Evolutionary conservation across 1,284 basidiomycete species (phyloP).

Genomic region (Abortiporus biennis): DNA sequence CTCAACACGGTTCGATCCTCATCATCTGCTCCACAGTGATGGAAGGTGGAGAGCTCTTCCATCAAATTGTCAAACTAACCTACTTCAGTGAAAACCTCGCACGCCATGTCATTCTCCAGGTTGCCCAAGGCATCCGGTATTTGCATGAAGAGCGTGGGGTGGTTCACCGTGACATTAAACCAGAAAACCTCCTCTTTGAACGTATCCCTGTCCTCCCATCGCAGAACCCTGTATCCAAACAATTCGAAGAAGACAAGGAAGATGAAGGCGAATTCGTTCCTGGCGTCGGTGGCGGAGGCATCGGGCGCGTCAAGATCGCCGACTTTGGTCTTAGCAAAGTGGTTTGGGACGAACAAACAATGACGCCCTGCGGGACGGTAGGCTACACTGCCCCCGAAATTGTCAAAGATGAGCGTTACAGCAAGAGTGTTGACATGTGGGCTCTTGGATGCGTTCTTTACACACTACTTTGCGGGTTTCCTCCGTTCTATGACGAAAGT

Average conservation of each 20-base stretch:
- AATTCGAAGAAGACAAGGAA: conserved; percentile 98
- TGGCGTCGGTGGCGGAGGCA: conserved; percentile 92
- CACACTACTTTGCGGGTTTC: conserved; percentile 97
- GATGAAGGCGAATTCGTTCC: conserved; percentile 96
- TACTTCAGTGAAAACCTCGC: conserved; percentile 97
- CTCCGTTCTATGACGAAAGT: conserved; percentile 98
- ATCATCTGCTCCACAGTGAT: conserved; percentile 51
- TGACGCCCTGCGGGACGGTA: conserved; percentile 98
- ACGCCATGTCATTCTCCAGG: conserved; percentile 96
- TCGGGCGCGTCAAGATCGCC: conserved; percentile 97
- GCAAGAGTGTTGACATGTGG: conserved; percentile 99
- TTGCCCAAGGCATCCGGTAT: conserved; percentile 92
- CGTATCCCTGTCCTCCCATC: conserved; percentile 92
- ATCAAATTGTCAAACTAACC: conserved; percentile 98
- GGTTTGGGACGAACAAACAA: conserved; percentile 98
- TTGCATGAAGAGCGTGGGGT: conserved; percentile 98
- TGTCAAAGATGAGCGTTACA: conserved; percentile 98
- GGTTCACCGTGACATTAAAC: conserved; percentile 98
- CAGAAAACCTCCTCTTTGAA: conserved; percentile 96
- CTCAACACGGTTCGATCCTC: not conserved
- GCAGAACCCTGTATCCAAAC: conserved; percentile 67
- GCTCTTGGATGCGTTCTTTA: conserved; percentile 98
- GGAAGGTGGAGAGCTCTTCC: conserved; percentile 98
- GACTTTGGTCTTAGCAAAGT: conserved; percentile 98
- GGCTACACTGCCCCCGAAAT: conserved; percentile 99